Percentiles rank a stretch among this genome's conserved stretches.
phyloP scores from a whole-genome alignment of 2,329 filamentous ascomycete species.

The Onygenales sp. region DNA sequence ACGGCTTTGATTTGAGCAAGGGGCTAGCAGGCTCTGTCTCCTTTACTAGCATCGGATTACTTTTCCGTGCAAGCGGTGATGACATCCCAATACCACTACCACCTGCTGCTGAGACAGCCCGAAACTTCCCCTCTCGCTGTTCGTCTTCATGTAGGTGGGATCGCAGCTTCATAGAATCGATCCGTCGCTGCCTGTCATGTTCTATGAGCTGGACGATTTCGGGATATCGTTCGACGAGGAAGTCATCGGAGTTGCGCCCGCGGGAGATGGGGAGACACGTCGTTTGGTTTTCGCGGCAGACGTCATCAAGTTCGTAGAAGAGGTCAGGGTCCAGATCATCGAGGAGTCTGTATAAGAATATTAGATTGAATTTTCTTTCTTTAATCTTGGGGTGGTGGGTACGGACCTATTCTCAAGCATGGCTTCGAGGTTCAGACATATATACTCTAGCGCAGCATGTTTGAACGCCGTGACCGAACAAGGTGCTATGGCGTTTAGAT shows the following conservation, averaged over 20 bases:
- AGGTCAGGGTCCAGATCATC: slow-evolving; percentile 79
- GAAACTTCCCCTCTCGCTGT: slow-evolving; percentile 51
- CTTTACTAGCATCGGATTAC: slow-evolving; percentile 33
- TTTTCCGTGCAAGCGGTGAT: slow-evolving; percentile 35
- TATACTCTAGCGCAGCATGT: slow-evolving; percentile 76
- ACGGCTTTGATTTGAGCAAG: slow-evolving; percentile 57
- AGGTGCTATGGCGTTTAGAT: slow-evolving; percentile 78
- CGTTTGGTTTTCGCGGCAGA: slow-evolving; percentile 75
- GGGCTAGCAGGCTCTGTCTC: slow-evolving; percentile 50
- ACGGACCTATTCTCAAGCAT: slow-evolving; percentile 75
- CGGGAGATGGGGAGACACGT: slow-evolving; percentile 67
- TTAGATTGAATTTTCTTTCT: not conserved
- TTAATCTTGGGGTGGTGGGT: not conserved
- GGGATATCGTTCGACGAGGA: slow-evolving; percentile 36
- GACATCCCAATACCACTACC: slow-evolving; percentile 20
- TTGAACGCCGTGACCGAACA: slow-evolving; percentile 81
- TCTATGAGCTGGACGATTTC: slow-evolving; percentile 31
- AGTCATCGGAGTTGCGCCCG: slow-evolving; percentile 59
- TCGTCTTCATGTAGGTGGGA: slow-evolving; percentile 56
- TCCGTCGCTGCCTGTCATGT: slow-evolving; percentile 48
- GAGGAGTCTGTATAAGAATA: slow-evolving; percentile 45
- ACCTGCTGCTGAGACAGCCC: slow-evolving; percentile 52
- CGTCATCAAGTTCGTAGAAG: slow-evolving; percentile 67
- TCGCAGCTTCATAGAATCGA: slow-evolving; percentile 68
- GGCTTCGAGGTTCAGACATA: slow-evolving; percentile 81